Conservation (phyloP, 805 yeast species). For the Lipomyces lipofer region DNA sequence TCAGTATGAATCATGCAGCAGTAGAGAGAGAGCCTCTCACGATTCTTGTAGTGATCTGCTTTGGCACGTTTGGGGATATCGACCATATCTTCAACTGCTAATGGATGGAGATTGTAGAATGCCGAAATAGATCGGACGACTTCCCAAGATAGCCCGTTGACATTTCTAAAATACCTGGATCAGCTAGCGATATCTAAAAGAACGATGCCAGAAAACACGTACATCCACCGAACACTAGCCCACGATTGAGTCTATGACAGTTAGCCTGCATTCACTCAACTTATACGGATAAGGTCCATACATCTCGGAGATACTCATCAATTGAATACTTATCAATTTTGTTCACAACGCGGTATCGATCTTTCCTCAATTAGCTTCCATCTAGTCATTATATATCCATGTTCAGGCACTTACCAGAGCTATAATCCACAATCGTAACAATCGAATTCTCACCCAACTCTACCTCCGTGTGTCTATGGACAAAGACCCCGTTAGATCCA, state of each 20-base stretch:
- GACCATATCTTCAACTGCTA: slow-evolving; percentile 63
- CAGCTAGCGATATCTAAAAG: slow-evolving; percentile 49
- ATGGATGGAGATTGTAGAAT: slow-evolving; percentile 51
- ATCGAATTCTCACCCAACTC: slow-evolving; percentile 55
- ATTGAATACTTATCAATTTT: slow-evolving; percentile 42
- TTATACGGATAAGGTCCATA: too few species aligned
- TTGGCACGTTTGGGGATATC: slow-evolving; percentile 64
- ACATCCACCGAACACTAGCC: slow-evolving; percentile 37
- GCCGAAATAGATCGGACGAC: slow-evolving; percentile 51
- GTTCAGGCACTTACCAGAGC: slow-evolving; percentile 35
- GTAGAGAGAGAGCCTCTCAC: background rate
- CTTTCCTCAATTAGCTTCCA: slow-evolving; percentile 10
- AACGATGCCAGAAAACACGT: slow-evolving; percentile 35
- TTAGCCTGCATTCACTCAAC: background rate
- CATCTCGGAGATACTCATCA: slow-evolving; percentile 18
- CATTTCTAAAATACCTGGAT: slow-evolving; percentile 56
- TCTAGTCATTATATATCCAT: too few species aligned
- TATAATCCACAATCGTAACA: slow-evolving; percentile 56
- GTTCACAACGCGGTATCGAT: slow-evolving; percentile 48
- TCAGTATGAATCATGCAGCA: background rate
- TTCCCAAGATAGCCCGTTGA: slow-evolving; percentile 64
- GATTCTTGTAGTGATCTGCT: slow-evolving; percentile 53
- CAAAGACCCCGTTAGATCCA: too few species aligned
- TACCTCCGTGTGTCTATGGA: slow-evolving; percentile 47
- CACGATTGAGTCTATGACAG: slow-evolving; percentile 19